A percentile compares a stretch with the other conserved stretches of the same genome.
phyloP scores from a whole-genome alignment of 2,329 filamentous ascomycete species.

The Colletotrichum phormii region DNA sequence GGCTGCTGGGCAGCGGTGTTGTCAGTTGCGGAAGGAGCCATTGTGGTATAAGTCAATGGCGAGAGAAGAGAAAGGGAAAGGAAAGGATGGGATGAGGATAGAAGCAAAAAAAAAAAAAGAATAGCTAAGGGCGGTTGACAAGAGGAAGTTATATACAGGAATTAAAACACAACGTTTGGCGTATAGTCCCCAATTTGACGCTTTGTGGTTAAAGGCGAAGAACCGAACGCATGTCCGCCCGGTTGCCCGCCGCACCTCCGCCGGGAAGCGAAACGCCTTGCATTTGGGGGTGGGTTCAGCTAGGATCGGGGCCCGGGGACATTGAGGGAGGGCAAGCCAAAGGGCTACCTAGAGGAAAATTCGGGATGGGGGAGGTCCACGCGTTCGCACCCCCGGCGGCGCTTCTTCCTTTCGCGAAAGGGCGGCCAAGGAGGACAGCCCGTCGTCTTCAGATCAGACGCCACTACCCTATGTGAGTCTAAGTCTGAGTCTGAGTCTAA shows the following conservation, averaged over 20 bases:
- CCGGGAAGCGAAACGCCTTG: conserved; percentile 31
- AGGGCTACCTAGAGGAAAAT: neutral
- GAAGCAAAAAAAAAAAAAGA: no score
- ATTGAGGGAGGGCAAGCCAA: neutral
- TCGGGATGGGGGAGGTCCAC: conserved; percentile 18
- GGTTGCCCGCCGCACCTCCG: conserved; percentile 28
- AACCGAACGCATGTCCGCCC: conserved; percentile 35
- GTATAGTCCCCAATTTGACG: neutral
- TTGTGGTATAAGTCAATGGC: conserved; percentile 14
- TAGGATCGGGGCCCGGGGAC: conserved; percentile 24
- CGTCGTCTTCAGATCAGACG: conserved; percentile 23
- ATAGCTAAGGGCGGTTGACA: neutral
- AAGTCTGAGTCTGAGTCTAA: neutral
- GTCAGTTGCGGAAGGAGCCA: conserved; percentile 45
- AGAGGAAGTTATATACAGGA: conserved; percentile 28
- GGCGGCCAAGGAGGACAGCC: conserved; percentile 9
- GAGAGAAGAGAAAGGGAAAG: neutral
- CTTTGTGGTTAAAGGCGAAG: conserved; percentile 9
- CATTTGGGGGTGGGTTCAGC: conserved; percentile 26
- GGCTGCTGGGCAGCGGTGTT: conserved; percentile 35
- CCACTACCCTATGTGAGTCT: conserved; percentile 10
- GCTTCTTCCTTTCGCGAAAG: conserved; percentile 10
- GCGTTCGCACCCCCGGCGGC: conserved; percentile 8
- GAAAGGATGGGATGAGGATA: neutral
- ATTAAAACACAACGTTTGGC: neutral